Percentiles rank a stretch among this genome's conserved stretches.
Evolutionary conservation across 129 eudicot genomes (phyloP).

Genomic region (Flaveria trinervia): DNA sequence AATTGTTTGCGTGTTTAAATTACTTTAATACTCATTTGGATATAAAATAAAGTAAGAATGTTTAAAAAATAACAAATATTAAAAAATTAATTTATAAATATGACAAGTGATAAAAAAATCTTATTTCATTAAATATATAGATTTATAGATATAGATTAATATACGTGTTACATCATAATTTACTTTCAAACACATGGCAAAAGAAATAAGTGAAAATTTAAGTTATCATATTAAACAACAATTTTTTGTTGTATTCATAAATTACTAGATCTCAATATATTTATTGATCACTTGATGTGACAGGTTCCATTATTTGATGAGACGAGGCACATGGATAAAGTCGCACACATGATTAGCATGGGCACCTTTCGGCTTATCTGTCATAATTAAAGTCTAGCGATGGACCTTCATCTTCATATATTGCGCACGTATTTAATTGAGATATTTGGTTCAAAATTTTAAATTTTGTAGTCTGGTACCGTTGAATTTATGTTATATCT

Average conservation of each 20-base stretch:
- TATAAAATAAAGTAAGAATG: too few species aligned
- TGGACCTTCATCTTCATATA: neutral
- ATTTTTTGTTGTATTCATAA: neutral
- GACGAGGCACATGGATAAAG: constrained; percentile 22
- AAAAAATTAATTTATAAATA: too few species aligned
- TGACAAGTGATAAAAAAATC: too few species aligned
- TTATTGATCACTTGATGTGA: neutral
- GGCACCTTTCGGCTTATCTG: constrained; percentile 7
- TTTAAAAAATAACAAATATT: too few species aligned
- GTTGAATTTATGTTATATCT: too few species aligned
- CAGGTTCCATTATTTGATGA: constrained; percentile 11
- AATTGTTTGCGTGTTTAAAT: too few species aligned
- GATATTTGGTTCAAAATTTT: too few species aligned
- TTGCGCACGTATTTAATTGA: too few species aligned
- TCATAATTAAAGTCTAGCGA: neutral
- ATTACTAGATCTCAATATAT: neutral
- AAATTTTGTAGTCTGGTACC: too few species aligned
- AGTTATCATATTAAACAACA: neutral
- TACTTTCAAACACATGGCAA: neutral
- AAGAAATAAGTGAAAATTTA: neutral
- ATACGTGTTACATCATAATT: neutral
- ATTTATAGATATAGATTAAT: too few species aligned
- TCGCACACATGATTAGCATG: constrained; percentile 25
- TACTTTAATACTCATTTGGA: too few species aligned
- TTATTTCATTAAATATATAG: too few species aligned